Evolutionary conservation across 108 stramenopile species (phyloP).

Genomic region (Pseudonitzschia multiseries): DNA sequence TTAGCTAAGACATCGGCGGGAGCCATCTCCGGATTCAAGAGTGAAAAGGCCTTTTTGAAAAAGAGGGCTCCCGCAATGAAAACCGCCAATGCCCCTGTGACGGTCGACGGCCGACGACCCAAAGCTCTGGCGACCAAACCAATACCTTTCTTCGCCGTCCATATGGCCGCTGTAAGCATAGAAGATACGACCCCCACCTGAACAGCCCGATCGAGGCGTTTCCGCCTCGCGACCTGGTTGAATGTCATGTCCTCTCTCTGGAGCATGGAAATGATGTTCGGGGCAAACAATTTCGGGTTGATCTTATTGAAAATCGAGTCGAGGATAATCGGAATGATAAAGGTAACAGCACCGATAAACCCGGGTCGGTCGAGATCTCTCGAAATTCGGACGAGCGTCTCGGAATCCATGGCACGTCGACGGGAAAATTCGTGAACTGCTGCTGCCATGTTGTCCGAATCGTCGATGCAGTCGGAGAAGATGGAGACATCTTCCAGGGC

Average conservation of each 20-base stretch:
- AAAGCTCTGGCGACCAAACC: slow-evolving; percentile 29
- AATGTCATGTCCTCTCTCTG: slow-evolving; percentile 71
- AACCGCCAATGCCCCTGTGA: slow-evolving; percentile 18
- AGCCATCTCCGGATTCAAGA: slow-evolving; percentile 45
- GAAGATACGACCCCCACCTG: slow-evolving; percentile 45
- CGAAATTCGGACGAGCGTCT: slow-evolving; percentile 79
- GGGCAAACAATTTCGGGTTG: slow-evolving; percentile 72
- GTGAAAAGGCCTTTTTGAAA: slow-evolving; percentile 36
- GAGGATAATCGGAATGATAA: slow-evolving; percentile 85
- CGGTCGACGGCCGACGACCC: slow-evolving; percentile 39
- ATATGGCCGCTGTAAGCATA: neutral
- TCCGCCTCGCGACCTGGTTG: slow-evolving; percentile 42
- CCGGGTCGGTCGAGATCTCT: slow-evolving; percentile 82
- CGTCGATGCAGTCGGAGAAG: slow-evolving; percentile 39
- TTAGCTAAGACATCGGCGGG: slow-evolving; percentile 59
- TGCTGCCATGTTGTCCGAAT: slow-evolving; percentile 33
- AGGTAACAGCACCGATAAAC: slow-evolving; percentile 71
- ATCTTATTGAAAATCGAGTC: slow-evolving; percentile 79
- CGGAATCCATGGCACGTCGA: slow-evolving; percentile 65
- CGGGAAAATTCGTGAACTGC: slow-evolving; percentile 66
- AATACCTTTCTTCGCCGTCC: slow-evolving; percentile 6
- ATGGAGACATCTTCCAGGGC: slow-evolving; percentile 88
- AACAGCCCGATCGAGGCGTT: slow-evolving; percentile 57
- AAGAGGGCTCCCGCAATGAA: slow-evolving; percentile 23
- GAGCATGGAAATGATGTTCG: slow-evolving; percentile 86